Base-by-base conservation (phyloP, 1,284 basidiomycete genomes). In the Cutaneotrichosporon sp. region DNA sequence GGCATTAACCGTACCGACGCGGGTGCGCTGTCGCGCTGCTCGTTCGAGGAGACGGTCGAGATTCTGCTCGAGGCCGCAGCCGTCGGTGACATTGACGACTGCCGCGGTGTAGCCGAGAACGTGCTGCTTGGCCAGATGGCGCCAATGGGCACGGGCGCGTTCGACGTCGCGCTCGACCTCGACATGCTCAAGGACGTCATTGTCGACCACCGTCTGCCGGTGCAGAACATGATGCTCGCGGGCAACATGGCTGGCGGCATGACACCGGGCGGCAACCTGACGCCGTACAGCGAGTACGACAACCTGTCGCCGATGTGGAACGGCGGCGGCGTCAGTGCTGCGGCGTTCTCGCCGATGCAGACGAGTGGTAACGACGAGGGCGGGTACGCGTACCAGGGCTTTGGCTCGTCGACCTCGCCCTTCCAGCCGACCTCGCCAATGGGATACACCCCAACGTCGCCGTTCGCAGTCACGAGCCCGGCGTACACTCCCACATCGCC, bases 141-240 rank as follows among this genome's bases (percentile, higher is more conserved):
- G 33, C 94, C 92, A 0, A 93, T 94, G 90, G 91, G 91, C 47
- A 93, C 91, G 0, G 91, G 91, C 13, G 84, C 91, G 7, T 97
- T 97, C 70, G 94, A 97, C 51, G 88, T 98, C 47, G 87, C 91
- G 1, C 81, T 99, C 46, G 96, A 98, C 76, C 88, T 97, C 63
- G 89, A 94, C 64, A 96, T 97, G 91, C 81, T 99, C 66, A 96
- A 97, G 80, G 94, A 98, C 61, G 94, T 97, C 46, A 93, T 98
- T 53, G 89, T 97, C 52, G 96, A 99, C 73, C 90, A 94, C 68
- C 87, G 91, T 41, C 78, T 97, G 54, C 93, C 93, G 0, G 75
- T 78, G n/a, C 87, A 90, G 67, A 85, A 84, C 43, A 86, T 90
- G 84, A 78, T 90, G 58, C 84, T 84, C 15, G 84, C 83, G 22